phyloP scores from a whole-genome alignment of 805 yeast genomes.

The Starmerella vaccinii region DNA sequence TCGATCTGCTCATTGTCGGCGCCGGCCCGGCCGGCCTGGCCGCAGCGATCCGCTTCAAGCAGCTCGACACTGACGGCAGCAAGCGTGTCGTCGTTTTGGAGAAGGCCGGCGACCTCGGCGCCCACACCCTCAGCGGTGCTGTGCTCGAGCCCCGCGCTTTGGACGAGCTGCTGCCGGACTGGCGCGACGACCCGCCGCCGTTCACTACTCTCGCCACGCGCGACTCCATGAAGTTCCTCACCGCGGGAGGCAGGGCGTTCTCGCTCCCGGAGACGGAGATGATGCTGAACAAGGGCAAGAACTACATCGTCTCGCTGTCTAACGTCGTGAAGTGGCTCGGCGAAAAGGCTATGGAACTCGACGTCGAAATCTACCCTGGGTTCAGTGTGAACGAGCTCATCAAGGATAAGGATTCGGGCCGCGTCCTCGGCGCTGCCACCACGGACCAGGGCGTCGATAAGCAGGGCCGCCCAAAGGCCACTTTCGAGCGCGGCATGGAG shows the following conservation, averaged over 20 bases:
- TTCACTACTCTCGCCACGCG: conserved; percentile 61
- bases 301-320: conserved; percentile 74
- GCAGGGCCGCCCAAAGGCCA: conserved; percentile 63
- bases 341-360: conserved; percentile 83
- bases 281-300: conserved; percentile 67
- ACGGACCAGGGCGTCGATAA: conserved; percentile 80
- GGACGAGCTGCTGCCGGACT: conserved; percentile 68
- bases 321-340: conserved; percentile 72
- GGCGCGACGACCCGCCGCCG: conserved; percentile 40
- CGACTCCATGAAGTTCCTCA: conserved; percentile 62
- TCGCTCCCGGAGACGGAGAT: conserved; percentile 92
- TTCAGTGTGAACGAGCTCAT: conserved; percentile 75
- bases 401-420: conserved; percentile 42
- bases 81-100: conserved; percentile 82
- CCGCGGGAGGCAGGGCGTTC: conserved; percentile 44
- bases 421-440: conserved; percentile 84
- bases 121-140: conserved; percentile 88
- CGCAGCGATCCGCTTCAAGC: conserved; percentile 82
- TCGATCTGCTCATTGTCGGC: conserved; percentile 92
- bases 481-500: conserved; percentile 96
- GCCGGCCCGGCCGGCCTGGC: conserved; percentile 98
- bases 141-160: conserved; percentile 85
- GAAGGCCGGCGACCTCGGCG: conserved; percentile 87
- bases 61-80: conserved; percentile 59
- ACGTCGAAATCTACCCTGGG: conserved; percentile 88